Conservation (phyloP, 441 rosid species). For the Biscutella laevigata region DNA sequence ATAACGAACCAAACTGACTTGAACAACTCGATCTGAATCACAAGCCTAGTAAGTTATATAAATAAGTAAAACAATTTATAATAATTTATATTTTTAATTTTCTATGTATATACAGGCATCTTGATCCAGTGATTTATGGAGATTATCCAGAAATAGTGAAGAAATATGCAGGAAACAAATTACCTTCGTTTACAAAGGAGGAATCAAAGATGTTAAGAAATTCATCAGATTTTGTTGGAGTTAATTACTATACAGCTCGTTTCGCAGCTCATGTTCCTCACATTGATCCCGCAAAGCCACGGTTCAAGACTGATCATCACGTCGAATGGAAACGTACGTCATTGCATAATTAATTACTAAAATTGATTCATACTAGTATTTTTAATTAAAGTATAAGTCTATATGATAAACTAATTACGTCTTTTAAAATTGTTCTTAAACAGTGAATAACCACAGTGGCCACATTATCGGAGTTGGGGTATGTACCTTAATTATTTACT, state of each 20-base stretch:
- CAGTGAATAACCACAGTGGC: not conserved
- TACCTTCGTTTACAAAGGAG: conserved; percentile 23
- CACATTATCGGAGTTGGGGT: no score
- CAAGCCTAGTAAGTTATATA: no score
- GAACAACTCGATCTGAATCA: no score
- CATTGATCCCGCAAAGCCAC: not conserved
- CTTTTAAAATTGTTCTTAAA: not conserved
- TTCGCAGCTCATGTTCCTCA: conserved; percentile 3
- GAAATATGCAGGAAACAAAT: conserved; percentile 6
- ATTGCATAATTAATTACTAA: not conserved
- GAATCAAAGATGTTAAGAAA: conserved; percentile 18
- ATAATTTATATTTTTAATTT: not conserved
- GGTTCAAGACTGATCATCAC: conserved; percentile 1
- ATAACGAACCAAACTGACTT: no score
- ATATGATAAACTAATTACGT: not conserved
- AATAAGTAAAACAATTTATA: no score
- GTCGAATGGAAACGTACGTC: not conserved
- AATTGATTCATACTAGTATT: not conserved
- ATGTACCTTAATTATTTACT: no score
- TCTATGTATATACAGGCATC: conserved; percentile 1
- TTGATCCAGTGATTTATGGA: conserved; percentile 24
- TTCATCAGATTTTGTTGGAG: conserved; percentile 26
- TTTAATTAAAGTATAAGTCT: not conserved
- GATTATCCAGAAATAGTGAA: conserved; percentile 25
- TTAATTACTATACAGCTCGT: conserved; percentile 25